These are phyloP conservation scores for Rickenella mellea DNA, from an alignment of 768 basidiomycete genomes.

Conservation along the genomic window DNA sequence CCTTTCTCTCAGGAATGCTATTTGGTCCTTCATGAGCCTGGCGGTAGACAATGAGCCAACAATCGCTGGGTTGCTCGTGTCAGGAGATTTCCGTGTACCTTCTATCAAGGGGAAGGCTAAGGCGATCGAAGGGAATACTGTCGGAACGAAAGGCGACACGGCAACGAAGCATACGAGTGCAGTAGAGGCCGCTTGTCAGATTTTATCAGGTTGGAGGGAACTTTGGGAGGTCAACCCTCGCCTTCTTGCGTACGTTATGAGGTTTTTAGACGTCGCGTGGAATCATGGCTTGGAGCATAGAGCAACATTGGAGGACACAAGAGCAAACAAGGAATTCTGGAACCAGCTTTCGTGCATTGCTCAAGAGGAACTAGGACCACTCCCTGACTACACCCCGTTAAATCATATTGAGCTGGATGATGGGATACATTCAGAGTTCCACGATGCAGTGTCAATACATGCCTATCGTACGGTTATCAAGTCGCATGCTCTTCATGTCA, in stretches of 20 bases:
- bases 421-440: conserved; percentile 40
- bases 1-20: conserved; percentile 53
- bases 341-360: conserved; percentile 52
- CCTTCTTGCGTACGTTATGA: conserved; percentile 61
- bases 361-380: conserved; percentile 61
- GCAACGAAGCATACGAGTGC: conserved; percentile 39
- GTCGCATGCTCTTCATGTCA: conserved; percentile 63
- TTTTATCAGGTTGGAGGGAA: conserved; percentile 60
- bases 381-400: conserved; percentile 55
- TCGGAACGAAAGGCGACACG: not conserved
- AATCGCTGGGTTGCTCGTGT: conserved; percentile 67
- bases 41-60: conserved; percentile 85
- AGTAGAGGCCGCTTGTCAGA: conserved; percentile 55
- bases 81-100: conserved; percentile 56
- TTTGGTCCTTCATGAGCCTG: conserved; percentile 78
- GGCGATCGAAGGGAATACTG: conserved; percentile 12
- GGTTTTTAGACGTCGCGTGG: conserved; percentile 74
- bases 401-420: conserved; percentile 39
- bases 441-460: conserved; percentile 53
- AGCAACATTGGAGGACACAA: conserved; percentile 41
- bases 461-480: conserved; percentile 65
- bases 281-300: conserved; percentile 72
- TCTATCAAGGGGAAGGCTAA: conserved; percentile 29
- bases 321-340: conserved; percentile 61
- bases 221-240: conserved; percentile 74